Evolutionary conservation across 1,139 yeast genomes (phyloP), one percentile per base, ranked within the genome.

Genomic region (Yamadazyma triangularis): DNA sequence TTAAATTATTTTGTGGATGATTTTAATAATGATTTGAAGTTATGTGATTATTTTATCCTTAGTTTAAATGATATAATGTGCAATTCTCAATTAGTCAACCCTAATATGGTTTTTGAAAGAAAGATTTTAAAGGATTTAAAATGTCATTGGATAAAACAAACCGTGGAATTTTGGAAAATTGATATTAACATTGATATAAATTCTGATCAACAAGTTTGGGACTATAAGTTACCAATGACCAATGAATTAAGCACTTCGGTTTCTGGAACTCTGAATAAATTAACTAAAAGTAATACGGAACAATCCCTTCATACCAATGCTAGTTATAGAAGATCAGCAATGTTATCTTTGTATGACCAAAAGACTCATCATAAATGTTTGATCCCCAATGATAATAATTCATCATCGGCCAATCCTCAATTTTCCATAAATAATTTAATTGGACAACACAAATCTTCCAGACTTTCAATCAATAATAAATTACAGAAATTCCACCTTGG

Each of bases 1-100:
- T 58, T 85, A 38, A 89, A 83, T 51, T 81, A 81, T 50, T 83
- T 80, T 45, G 64, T 73, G 26, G 86, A 81, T 45, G 91, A 83
- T 49, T 83, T 82, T 48, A 60, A 77, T 27, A 48, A 65, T 9
- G 65, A 76, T 39, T 44, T 45, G 3, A 48, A 53, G 14, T 47
- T 82, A 24, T 66, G 88, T 44, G 64, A 60, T 29, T 40, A 53
- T 9, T 74, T 80, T 41, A 58, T 73, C 3, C 42, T 51, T n/a
- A 66, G 68, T 23, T 47, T 81, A 29, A 81, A 82, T 48, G 56
- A 59, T 27, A 47, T 77, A 13, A 49, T 61, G 13, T 43, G 56
- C 20, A 53, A 57, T 28, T 63, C 70, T 12, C 47, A 54, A 25
- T 46, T 67, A 34, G 37, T 61, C 3, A 38, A 42, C 10, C 35